Evolutionary conservation across 2,329 filamentous ascomycete genomes (phyloP).

Genomic region (Fusarium heterosporum): DNA sequence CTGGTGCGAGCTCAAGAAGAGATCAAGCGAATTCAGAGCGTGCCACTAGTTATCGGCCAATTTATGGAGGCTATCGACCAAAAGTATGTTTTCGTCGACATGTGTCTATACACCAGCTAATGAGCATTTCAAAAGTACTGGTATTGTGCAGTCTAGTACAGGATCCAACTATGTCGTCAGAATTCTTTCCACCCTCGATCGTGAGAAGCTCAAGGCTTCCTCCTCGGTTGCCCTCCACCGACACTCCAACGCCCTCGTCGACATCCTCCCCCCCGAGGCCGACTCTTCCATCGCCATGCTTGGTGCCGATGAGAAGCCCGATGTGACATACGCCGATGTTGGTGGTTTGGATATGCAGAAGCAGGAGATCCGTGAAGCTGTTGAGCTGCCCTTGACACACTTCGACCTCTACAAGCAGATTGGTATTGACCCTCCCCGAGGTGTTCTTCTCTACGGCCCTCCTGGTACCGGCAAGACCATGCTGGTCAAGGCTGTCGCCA

Average conservation of each 20-base stretch:
- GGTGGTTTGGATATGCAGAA: slow-evolving; percentile 99
- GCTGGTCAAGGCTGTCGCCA: slow-evolving; percentile 97
- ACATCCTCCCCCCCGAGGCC: slow-evolving; percentile 98
- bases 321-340: slow-evolving; percentile 97
- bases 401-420: slow-evolving; percentile 99
- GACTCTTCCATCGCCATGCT: slow-evolving; percentile 99
- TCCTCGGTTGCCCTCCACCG: slow-evolving; percentile 97
- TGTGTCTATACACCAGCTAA: slow-evolving; percentile 13
- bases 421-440: slow-evolving; percentile 96
- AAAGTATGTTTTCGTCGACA: slow-evolving; percentile 71
- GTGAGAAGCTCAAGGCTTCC: slow-evolving; percentile 96
- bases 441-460: slow-evolving; percentile 94
- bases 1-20: slow-evolving; percentile 97
- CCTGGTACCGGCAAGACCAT: slow-evolving; percentile 97
- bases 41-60: slow-evolving; percentile 96
- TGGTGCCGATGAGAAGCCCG: slow-evolving; percentile 94
- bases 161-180: slow-evolving; percentile 99
- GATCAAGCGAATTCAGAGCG: slow-evolving; percentile 99
- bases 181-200: slow-evolving; percentile 97
- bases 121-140: slow-evolving; percentile 72
- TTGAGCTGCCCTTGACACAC: slow-evolving; percentile 95
- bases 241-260: slow-evolving; percentile 97
- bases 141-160: slow-evolving; percentile 97
- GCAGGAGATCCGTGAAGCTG: slow-evolving; percentile 97
- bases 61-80: slow-evolving; percentile 99